Base-by-base conservation (phyloP, 331 rosid species). In the Prunus yedoensis region DNA sequence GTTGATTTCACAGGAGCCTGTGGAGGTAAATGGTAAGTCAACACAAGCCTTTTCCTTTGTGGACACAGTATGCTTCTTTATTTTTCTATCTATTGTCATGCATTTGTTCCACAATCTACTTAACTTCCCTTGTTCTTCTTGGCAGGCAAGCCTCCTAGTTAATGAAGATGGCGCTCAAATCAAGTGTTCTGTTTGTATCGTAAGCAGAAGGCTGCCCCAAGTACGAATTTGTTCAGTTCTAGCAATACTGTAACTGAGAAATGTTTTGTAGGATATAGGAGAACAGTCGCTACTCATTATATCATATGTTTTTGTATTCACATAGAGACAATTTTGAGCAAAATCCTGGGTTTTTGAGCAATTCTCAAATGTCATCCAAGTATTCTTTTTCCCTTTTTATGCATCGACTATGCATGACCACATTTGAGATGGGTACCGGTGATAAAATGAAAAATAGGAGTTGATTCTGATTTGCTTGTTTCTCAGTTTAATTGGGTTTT, bases 1-100 rank as follows among this genome's bases (percentile, higher is more conserved):
- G 73, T 77, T 94, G 81, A 79, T 83, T 79, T 60, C 85, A 65
- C 89, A 88, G 51, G 89, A 85, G 46, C 6, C 23, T 8, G 12
- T 16, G 12, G 47, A 60, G 74, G 78, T 71, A 78, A 78, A 68
- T 65, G 54, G 98, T 88, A 84, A 83, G 88, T 87, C 76, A 59
- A 52, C 61, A 71, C 14, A 59, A 10, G 10, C 57, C 20, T 16
- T 59, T 66, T 52, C 3, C 30, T 18, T 3, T 45, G 41, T 59
- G 8, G 8, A 16, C 30, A 3, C 6, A 18, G 14, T 20, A 21
- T 20, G 58, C 10, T 2, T 13, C 0, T 27, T 25, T 25, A 9
- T 43, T 62, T 46, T 49, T 18, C 38, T 38, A 38, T 6, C 43
- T 38, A 1, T 67, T 53, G 64, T 53, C 75, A 18, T 21, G 4